Base-by-base conservation (phyloP, 495 filamentous ascomycete genomes). In the Penicillium tannophilum region DNA sequence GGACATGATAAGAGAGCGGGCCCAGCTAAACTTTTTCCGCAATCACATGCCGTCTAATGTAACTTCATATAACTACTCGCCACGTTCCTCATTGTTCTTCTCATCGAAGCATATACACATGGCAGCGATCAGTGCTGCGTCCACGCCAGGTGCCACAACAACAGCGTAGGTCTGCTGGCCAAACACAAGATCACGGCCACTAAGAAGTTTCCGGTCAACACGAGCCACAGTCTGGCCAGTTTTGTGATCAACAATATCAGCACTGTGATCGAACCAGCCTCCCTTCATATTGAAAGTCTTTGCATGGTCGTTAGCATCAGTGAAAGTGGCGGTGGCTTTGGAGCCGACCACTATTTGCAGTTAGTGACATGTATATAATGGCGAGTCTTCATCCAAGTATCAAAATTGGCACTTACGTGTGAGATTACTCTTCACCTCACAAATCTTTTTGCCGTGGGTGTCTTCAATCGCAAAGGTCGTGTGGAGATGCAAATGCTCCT, bases 61-160 rank as follows among this genome's bases (percentile, higher is more conserved):
- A 28, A 36, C 33, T 8, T 12, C 2, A 36, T 36, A 12, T 36
- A 3, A 12, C 33, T 41, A 41, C 16, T n/a, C 39, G 2, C 39
- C 39, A 41, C 39, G 39, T 36, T 55, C 53, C 42, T 80, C 82
- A 46, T 85, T 81, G 52, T 82, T 81, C 76, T 81, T 84, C 75
- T 87, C 83, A 49, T 87, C 85, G 55, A 88, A 73, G 51, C 79
- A 82, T 46, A 88, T 83, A 60, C 81, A 85, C 67, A 87, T 75
- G 3, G 84, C 84, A 2, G 76, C 82, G 41, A 88, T 76, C 28
- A 88, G 59, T 4, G 83, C 78, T 62, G 84, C 73, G 55, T 88
- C 85, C 3, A 84, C 83, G 6, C 79, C 79, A 1, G 84, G 82
- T 6, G 86, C 86, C n/a, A 87, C 74, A 9, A 75, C 72, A 16